A percentile compares a stretch with the other conserved stretches of the same genome.
Conservation (phyloP, 106 monocot genomes). For the Allium fistulosum region DNA sequence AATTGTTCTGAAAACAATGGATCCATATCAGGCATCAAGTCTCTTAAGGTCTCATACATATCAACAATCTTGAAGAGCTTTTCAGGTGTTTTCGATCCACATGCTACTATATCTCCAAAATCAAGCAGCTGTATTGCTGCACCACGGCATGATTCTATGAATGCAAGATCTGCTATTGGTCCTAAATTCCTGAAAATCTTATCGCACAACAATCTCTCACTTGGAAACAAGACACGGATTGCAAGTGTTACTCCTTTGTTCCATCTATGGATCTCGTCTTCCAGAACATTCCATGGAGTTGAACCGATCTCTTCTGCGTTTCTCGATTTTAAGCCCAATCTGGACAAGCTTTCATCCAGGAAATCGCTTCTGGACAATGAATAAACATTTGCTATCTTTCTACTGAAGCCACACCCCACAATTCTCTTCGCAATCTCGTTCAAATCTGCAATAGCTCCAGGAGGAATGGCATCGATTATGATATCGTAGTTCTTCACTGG, state of each 20-base stretch:
- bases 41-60: conserved; percentile 63
- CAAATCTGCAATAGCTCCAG: conserved; percentile 51
- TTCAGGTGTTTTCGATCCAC: conserved; percentile 43
- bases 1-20: conserved; percentile 41
- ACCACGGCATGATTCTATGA: conserved; percentile 40
- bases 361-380: conserved; percentile 38
- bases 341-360: conserved; percentile 55
- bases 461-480: conserved; percentile 60
- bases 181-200: conserved; percentile 42
- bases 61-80: conserved; percentile 57
- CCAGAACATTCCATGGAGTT: conserved; percentile 47
- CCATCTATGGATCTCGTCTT: conserved; percentile 59
- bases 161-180: conserved; percentile 56
- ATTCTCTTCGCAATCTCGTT: conserved; percentile 49
- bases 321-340: conserved; percentile 42
- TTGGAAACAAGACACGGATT: conserved; percentile 52
- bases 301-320: conserved; percentile 34
- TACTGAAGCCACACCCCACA: conserved; percentile 49
- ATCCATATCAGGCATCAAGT: conserved; percentile 52
- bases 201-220: conserved; percentile 64
- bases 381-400: conserved; percentile 47
- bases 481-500: conserved; percentile 54
- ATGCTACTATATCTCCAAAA: conserved; percentile 50
- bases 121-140: conserved; percentile 45
- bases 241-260: conserved; percentile 36